Evolutionary conservation across 306 rosid species (phyloP).

Genomic region (Sicyos edulis): DNA sequence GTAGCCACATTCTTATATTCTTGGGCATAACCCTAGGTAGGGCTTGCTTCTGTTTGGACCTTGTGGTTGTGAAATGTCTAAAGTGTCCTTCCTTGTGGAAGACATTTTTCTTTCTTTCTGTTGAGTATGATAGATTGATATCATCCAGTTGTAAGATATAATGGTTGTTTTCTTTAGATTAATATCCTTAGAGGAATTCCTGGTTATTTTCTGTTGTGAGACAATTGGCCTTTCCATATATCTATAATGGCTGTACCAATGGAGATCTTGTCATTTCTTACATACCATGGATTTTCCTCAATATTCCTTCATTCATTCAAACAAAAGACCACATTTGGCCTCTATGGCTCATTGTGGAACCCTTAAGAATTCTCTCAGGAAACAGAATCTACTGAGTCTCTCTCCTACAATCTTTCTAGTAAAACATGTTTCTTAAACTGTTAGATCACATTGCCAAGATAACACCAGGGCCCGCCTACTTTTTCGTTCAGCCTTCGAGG

Average conservation of each 20-base stretch:
- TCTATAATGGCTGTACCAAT: not conserved
- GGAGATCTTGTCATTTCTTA: not conserved
- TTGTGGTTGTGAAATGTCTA: not conserved
- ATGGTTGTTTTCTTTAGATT: not conserved
- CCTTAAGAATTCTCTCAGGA: not conserved
- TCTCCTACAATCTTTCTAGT: not conserved
- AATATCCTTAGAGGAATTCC: not conserved
- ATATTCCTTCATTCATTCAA: not conserved
- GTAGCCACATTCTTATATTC: not conserved
- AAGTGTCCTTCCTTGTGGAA: not conserved
- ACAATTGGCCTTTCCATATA: not conserved
- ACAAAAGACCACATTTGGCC: not conserved
- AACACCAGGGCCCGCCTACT: not conserved
- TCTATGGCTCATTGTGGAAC: not conserved
- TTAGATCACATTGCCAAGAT: not conserved
- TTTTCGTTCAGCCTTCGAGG: not conserved
- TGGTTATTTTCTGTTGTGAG: not conserved
- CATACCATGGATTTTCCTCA: not conserved
- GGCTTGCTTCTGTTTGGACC: slow-evolving; percentile 6
- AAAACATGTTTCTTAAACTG: not conserved
- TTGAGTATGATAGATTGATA: not conserved
- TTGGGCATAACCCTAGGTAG: slow-evolving; percentile 5
- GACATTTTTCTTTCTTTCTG: not conserved
- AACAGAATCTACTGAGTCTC: not conserved
- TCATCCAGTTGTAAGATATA: not conserved